phyloP scores from a whole-genome alignment of 164 flowering plant genomes.

The Saururus chinensis region DNA sequence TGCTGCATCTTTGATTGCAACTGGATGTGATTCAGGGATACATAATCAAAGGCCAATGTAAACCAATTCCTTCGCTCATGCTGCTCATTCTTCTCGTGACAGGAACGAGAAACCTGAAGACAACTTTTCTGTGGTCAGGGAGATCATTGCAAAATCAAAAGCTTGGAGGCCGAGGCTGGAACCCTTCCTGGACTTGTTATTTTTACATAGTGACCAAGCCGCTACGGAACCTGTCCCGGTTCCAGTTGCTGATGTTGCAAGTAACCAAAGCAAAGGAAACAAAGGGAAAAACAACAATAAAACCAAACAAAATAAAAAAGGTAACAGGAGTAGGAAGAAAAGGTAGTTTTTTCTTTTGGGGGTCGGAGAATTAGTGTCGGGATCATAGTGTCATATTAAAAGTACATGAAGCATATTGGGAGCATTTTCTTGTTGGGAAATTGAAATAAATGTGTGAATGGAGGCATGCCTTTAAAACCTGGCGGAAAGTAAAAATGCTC shows the following conservation, averaged over 20 bases:
- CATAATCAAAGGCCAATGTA: not conserved
- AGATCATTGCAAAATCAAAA: not conserved
- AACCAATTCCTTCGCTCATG: constrained; percentile 9
- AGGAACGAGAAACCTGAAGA: not conserved
- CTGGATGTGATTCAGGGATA: not conserved
- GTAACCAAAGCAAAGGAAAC: not conserved
- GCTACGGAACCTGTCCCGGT: not conserved
- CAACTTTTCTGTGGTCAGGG: not conserved
- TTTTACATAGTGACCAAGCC: not conserved
- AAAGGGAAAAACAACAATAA: constrained; percentile 2
- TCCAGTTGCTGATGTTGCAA: not conserved
- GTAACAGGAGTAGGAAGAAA: not conserved
- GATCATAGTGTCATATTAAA: not conserved
- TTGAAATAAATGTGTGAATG: too few species aligned
- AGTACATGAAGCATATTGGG: too few species aligned
- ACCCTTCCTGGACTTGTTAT: not conserved
- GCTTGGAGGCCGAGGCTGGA: not conserved
- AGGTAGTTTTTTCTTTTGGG: too few species aligned
- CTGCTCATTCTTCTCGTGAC: not conserved
- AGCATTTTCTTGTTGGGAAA: too few species aligned
- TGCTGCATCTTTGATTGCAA: not conserved
- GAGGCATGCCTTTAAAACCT: too few species aligned
- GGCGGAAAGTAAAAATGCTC: too few species aligned
- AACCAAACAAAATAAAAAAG: constrained; percentile 1
- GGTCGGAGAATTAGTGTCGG: not conserved